A percentile compares a stretch with the other conserved stretches of the same genome.
These are phyloP conservation scores for Hirsutella minnesotensis DNA, from an alignment of 2,329 filamentous ascomycete species.

Conservation along the genomic window DNA sequence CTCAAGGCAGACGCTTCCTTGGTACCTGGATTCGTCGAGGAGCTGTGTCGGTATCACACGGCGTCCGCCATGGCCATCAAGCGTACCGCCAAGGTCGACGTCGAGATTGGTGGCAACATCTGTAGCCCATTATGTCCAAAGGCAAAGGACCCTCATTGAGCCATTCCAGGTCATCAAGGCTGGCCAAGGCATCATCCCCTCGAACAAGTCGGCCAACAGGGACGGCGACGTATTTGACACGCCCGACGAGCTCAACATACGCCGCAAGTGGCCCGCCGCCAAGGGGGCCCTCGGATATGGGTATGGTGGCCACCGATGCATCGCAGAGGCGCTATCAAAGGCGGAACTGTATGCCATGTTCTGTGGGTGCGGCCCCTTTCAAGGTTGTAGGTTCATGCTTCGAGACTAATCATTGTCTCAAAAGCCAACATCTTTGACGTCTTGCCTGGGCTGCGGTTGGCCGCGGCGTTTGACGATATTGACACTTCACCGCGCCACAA, in stretches of 20 bases:
- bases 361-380: too few species aligned
- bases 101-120: conserved; percentile 29
- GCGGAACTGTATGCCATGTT: conserved; percentile 31
- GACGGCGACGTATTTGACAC: conserved; percentile 30
- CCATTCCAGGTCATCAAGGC: conserved; percentile 22
- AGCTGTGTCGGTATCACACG: conserved; percentile 36
- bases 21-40: conserved; percentile 28
- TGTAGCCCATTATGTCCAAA: too few species aligned
- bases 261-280: conserved; percentile 14
- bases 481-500: not conserved
- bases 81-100: conserved; percentile 33
- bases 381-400: too few species aligned
- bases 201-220: conserved; percentile 34
- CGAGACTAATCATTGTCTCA: too few species aligned
- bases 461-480: not conserved
- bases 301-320: conserved; percentile 32
- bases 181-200: conserved; percentile 33
- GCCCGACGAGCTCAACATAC: conserved; percentile 31
- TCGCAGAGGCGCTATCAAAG: conserved; percentile 30
- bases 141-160: too few species aligned
- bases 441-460: not conserved
- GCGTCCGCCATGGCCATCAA: conserved; percentile 34
- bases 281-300: conserved; percentile 31
- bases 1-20: conserved; percentile 27
- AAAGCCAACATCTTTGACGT: not conserved